These are phyloP conservation scores for Leptographium flavum DNA, from an alignment of 2,329 filamentous ascomycete genomes.

Conservation along the genomic window DNA sequence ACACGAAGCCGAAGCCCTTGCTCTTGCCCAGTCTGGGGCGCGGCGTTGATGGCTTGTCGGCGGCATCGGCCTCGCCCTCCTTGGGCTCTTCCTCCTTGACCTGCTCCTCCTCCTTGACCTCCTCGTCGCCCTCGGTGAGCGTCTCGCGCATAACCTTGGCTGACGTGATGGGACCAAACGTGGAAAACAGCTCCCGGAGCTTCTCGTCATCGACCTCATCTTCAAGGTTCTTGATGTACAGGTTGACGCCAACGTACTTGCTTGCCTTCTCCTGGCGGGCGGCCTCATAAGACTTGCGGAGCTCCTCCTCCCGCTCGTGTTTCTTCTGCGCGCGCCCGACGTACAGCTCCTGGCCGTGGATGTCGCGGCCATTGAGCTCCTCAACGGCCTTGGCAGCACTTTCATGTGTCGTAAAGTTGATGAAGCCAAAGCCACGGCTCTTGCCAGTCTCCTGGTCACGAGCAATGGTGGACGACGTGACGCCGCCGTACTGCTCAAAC, in stretches of 20 bases:
- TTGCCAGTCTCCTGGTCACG: constrained; percentile 73
- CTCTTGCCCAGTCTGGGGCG: constrained; percentile 82
- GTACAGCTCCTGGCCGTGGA: constrained; percentile 90
- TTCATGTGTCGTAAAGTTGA: constrained; percentile 91
- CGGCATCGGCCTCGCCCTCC: constrained; percentile 43
- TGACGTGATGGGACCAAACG: constrained; percentile 91
- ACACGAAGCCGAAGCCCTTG: constrained; percentile 99
- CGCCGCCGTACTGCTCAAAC: constrained; percentile 84
- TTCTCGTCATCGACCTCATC: constrained; percentile 98
- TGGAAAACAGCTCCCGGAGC: constrained; percentile 81
- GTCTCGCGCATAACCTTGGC: constrained; percentile 98
- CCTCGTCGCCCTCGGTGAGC: constrained; percentile 39
- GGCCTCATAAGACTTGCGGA: constrained; percentile 97
- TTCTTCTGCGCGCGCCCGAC: constrained; percentile 97
- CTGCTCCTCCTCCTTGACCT: constrained; percentile 42
- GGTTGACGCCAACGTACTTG: constrained; percentile 98
- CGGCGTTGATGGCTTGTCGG: constrained; percentile 41
- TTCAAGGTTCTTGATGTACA: constrained; percentile 98
- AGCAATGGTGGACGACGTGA: constrained; percentile 89
- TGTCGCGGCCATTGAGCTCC: constrained; percentile 79
- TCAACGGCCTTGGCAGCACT: constrained; percentile 76
- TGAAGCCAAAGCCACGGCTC: constrained; percentile 90
- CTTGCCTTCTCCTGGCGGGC: constrained; percentile 94
- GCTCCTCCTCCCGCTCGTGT: constrained; percentile 98
- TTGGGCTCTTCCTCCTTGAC: constrained; percentile 30